phyloP scores from a whole-genome alignment of 768 basidiomycete genomes.

The Dentipellis sp. region DNA sequence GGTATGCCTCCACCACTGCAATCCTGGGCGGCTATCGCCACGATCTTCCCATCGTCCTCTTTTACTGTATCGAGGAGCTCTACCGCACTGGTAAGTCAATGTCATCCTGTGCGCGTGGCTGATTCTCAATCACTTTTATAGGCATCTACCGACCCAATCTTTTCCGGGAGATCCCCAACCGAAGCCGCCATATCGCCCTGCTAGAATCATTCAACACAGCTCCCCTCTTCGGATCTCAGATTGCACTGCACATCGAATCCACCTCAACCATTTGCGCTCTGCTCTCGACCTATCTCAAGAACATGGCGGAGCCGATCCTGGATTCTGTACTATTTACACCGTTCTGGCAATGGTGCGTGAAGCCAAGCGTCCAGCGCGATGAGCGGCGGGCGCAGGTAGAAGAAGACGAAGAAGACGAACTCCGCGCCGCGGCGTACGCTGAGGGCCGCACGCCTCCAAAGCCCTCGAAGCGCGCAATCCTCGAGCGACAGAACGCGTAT shows the following conservation, averaged over 20 bases:
- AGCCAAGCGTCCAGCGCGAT: conserved; percentile 29
- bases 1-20: conserved; percentile 24
- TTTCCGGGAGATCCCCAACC: conserved; percentile 33
- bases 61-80: conserved; percentile 36
- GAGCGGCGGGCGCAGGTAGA: conserved; percentile 21
- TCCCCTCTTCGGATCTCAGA: conserved; percentile 18
- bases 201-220: conserved; percentile 28
- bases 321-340: conserved; percentile 31
- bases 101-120: neutral
- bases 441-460: conserved; percentile 14
- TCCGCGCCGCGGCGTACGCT: conserved; percentile 19
- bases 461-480: conserved; percentile 3
- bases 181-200: conserved; percentile 29
- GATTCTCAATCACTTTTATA: conserved; percentile 9
- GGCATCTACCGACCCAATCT: conserved; percentile 35
- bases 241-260: conserved; percentile 15
- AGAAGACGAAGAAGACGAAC: conserved; percentile 25
- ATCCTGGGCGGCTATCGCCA: conserved; percentile 29
- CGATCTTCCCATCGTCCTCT: conserved; percentile 29
- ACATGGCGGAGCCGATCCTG: conserved; percentile 37
- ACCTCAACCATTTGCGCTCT: conserved; percentile 37
- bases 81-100: conserved; percentile 30
- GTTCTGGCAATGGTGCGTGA: conserved; percentile 35
- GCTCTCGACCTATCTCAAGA: conserved; percentile 36
- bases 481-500: neutral